Percentiles rank a stretch among this genome's conserved stretches.
Evolutionary conservation across 192 early-diverging fungal species (phyloP).

Genomic region (Geranomyces variabilis): DNA sequence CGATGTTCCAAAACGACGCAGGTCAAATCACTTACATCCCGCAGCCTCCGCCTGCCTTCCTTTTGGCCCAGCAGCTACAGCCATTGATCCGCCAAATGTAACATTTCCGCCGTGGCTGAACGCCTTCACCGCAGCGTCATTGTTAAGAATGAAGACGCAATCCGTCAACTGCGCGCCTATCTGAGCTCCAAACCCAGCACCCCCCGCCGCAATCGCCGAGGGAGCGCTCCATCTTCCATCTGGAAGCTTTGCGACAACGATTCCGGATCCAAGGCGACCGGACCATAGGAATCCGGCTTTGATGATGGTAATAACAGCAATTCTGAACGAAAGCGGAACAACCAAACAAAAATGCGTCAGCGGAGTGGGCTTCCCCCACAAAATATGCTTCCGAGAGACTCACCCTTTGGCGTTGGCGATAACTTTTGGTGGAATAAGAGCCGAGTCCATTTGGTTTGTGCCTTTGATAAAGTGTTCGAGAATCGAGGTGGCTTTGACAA

Average conservation of each 20-base stretch:
- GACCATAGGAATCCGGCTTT: conserved; percentile 87
- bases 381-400: too few species aligned
- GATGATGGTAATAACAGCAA: conserved; percentile 88
- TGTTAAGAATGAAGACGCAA: conserved; percentile 89
- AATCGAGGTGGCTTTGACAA: conserved; percentile 66
- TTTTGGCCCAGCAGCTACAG: conserved; percentile 83
- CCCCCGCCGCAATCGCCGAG: conserved; percentile 80
- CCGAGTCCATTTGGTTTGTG: conserved; percentile 44
- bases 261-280: conserved; percentile 80
- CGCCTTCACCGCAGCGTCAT: conserved; percentile 77
- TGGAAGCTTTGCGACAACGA: conserved; percentile 80
- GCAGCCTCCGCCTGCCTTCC: conserved; percentile 86
- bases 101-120: conserved; percentile 86
- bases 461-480: conserved; percentile 63
- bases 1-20: too few species aligned
- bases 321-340: conserved; percentile 12
- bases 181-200: conserved; percentile 84
- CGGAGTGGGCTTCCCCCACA: background rate
- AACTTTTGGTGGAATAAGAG: conserved; percentile 40
- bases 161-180: conserved; percentile 92
- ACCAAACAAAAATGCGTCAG: background rate
- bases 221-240: conserved; percentile 82
- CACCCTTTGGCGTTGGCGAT: conserved; percentile 43
- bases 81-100: conserved; percentile 80
- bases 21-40: conserved; percentile 58